phyloP scores from a whole-genome alignment of 106 monocot species.

The Posidonia australis region DNA sequence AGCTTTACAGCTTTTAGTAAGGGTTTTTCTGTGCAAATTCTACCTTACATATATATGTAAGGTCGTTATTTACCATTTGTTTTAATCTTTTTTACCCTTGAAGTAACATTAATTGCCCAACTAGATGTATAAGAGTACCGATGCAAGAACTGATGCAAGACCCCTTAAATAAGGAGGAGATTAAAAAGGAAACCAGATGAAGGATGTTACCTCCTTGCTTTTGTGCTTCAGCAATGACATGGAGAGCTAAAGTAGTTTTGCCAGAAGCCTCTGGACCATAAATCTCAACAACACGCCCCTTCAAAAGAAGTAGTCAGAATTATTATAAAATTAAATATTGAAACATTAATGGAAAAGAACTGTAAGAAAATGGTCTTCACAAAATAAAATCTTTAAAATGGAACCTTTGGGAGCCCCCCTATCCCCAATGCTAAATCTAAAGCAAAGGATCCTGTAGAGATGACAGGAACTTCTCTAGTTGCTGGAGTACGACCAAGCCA shows the following conservation, averaged over 20 bases:
- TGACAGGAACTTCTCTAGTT: conserved; percentile 75
- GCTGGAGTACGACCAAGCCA: conserved; percentile 82
- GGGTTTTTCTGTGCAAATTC: too few species aligned
- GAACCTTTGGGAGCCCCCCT: conserved; percentile 98
- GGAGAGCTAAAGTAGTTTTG: conserved; percentile 95
- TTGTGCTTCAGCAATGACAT: conserved; percentile 96
- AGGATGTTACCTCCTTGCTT: conserved; percentile 58
- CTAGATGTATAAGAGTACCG: too few species aligned
- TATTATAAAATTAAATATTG: background rate
- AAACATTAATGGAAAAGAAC: background rate
- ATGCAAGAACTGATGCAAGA: too few species aligned
- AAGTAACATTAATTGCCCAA: background rate
- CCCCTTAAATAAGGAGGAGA: background rate
- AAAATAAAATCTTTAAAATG: background rate
- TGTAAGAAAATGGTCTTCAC: background rate
- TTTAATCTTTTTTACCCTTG: too few species aligned
- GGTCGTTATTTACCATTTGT: too few species aligned
- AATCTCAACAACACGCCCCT: conserved; percentile 96
- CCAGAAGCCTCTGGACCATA: conserved; percentile 99
- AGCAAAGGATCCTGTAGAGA: conserved; percentile 86
- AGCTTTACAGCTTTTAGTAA: too few species aligned
- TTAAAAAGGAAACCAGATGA: background rate
- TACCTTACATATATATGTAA: too few species aligned
- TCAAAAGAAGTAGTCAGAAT: background rate
- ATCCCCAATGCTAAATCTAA: conserved; percentile 84